A percentile compares a stretch with the other conserved stretches of the same genome.
Evolutionary conservation across 2,329 filamentous ascomycete species (phyloP).

Genomic region (Colletotrichum ledebouriae): DNA sequence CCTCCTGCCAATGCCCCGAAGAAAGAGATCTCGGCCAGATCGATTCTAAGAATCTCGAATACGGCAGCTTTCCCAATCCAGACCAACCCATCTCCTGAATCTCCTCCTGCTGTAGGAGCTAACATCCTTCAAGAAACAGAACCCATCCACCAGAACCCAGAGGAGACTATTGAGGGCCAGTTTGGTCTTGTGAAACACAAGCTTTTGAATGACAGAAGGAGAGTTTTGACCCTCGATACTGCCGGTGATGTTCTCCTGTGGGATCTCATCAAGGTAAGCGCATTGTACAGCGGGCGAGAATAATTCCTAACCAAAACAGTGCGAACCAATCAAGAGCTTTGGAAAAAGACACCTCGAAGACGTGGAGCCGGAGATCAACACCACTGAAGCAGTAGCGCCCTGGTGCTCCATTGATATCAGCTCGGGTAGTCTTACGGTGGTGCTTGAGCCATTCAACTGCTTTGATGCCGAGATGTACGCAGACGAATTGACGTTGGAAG

Average conservation of each 20-base stretch:
- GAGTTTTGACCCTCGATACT: conserved; percentile 92
- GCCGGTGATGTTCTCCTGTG: conserved; percentile 95
- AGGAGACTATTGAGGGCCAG: conserved; percentile 92
- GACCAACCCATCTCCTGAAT: conserved; percentile 67
- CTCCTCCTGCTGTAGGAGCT: conserved; percentile 52
- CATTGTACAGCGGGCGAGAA: neutral
- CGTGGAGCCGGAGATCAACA: conserved; percentile 88
- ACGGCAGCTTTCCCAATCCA: conserved; percentile 80
- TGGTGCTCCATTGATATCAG: conserved; percentile 97
- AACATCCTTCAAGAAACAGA: conserved; percentile 50
- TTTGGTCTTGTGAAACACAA: conserved; percentile 95
- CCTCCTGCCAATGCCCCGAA: conserved; percentile 55
- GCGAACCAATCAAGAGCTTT: conserved; percentile 89
- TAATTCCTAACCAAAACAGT: conserved; percentile 64
- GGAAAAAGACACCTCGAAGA: conserved; percentile 95
- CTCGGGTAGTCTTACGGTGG: conserved; percentile 90
- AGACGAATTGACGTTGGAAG: conserved; percentile 83
- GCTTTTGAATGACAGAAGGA: conserved; percentile 89
- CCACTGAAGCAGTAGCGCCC: conserved; percentile 87
- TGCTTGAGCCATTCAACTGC: conserved; percentile 93
- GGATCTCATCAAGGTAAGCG: conserved; percentile 85
- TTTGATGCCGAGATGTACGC: conserved; percentile 98
- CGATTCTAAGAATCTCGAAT: conserved; percentile 86
- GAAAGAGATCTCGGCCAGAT: conserved; percentile 80
- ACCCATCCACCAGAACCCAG: conserved; percentile 76